Evolutionary conservation across 2,329 filamentous ascomycete genomes (phyloP).

Genomic region (Alternaria ethzedia): DNA sequence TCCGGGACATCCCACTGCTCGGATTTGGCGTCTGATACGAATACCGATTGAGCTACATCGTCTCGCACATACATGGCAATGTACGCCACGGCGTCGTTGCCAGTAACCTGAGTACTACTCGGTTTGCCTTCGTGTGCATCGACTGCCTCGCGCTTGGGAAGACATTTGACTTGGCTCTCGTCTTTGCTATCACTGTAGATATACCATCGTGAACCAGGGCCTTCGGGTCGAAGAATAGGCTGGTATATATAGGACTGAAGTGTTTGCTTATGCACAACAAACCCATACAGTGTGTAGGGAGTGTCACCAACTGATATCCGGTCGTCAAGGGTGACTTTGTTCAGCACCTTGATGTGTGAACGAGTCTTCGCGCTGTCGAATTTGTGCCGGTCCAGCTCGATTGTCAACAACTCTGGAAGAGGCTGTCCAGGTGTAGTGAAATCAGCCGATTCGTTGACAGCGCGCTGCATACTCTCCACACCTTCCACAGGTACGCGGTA

Average conservation of each 20-base stretch:
- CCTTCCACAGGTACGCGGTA: constrained; percentile 47
- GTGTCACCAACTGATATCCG: constrained; percentile 56
- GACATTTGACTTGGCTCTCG: constrained; percentile 62
- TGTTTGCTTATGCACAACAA: constrained; percentile 65
- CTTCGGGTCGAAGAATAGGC: constrained; percentile 64
- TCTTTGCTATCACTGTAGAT: constrained; percentile 62
- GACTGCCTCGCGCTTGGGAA: constrained; percentile 63
- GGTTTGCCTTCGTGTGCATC: constrained; percentile 58
- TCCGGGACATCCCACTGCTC: constrained; percentile 56
- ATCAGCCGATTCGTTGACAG: constrained; percentile 44
- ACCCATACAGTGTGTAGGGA: constrained; percentile 64
- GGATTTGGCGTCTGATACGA: constrained; percentile 53
- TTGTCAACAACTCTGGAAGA: constrained; percentile 58
- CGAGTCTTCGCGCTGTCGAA: constrained; percentile 59
- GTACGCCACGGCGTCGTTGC: constrained; percentile 60
- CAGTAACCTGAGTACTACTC: constrained; percentile 45
- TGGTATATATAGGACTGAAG: constrained; percentile 66
- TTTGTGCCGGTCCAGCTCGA: constrained; percentile 64
- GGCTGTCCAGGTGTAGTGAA: constrained; percentile 28
- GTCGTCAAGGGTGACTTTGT: constrained; percentile 64
- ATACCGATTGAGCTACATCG: constrained; percentile 49
- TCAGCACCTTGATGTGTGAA: constrained; percentile 63
- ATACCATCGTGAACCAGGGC: constrained; percentile 64
- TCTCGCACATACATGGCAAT: constrained; percentile 63
- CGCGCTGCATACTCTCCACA: constrained; percentile 50